phyloP scores from a whole-genome alignment of 1,284 basidiomycete genomes.

The Cutaneotrichosporon sp. region DNA sequence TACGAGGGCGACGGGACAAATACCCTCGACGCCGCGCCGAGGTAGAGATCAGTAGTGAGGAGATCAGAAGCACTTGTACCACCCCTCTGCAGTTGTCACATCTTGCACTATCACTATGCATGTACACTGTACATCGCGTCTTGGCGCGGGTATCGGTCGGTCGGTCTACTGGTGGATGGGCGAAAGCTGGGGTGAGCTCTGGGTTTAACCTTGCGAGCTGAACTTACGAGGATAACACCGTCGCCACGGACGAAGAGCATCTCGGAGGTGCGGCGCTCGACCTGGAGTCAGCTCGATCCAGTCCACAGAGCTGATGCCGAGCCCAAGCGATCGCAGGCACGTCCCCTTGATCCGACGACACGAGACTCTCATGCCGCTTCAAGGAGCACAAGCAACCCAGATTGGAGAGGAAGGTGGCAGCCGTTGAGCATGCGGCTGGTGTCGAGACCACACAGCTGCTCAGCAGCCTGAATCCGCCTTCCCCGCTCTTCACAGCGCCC shows the following conservation, averaged over 20 bases:
- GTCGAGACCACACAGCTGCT: neutral
- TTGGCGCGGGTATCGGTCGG: slow-evolving; percentile 10
- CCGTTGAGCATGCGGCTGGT: too few species aligned
- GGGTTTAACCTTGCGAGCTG: neutral
- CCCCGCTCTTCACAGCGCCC: neutral
- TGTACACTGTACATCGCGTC: slow-evolving; percentile 16
- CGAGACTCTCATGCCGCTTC: too few species aligned
- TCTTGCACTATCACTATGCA: slow-evolving; percentile 19
- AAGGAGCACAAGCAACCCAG: too few species aligned
- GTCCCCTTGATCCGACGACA: too few species aligned
- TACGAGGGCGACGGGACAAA: slow-evolving; percentile 22
- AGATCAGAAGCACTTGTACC: slow-evolving; percentile 1
- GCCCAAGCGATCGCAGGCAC: too few species aligned
- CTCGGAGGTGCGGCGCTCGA: slow-evolving; percentile 90
- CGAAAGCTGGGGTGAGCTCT: slow-evolving; percentile 19
- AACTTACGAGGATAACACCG: slow-evolving; percentile 81
- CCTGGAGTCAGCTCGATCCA: slow-evolving; percentile 61
- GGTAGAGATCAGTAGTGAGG: neutral
- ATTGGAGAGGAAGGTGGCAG: too few species aligned
- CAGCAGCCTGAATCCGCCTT: neutral
- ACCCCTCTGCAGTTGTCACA: neutral
- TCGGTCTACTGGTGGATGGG: slow-evolving; percentile 20
- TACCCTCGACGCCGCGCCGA: slow-evolving; percentile 9
- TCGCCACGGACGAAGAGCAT: slow-evolving; percentile 99
- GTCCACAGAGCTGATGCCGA: too few species aligned